Conservation (phyloP, 2,329 filamentous ascomycete genomes). For the Aspergillus udagawae region DNA sequence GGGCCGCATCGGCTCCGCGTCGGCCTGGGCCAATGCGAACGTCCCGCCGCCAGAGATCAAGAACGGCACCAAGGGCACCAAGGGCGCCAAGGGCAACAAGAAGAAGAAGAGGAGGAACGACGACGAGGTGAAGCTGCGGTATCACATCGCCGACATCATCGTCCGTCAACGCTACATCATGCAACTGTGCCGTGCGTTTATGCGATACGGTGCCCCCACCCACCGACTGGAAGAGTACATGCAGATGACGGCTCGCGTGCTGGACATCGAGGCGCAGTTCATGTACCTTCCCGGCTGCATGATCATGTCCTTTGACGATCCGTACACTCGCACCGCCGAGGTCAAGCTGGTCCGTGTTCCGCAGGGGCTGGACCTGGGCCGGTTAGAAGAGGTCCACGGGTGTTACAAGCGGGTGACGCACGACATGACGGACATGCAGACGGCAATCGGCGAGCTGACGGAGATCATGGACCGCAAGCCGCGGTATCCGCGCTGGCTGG, state of each 20-base stretch:
- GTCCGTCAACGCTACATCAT: constrained; percentile 44
- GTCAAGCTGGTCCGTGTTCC: constrained; percentile 40
- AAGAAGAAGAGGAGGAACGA: constrained; percentile 5
- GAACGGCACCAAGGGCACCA: neutral
- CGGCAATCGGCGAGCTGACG: constrained; percentile 37
- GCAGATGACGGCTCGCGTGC: constrained; percentile 76
- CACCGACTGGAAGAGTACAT: constrained; percentile 68
- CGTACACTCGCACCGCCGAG: constrained; percentile 40
- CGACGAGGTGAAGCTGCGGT: neutral
- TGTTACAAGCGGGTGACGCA: constrained; percentile 45
- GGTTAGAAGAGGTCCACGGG: constrained; percentile 39
- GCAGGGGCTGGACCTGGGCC: constrained; percentile 40
- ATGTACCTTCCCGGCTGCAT: constrained; percentile 66
- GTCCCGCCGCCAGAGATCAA: neutral
- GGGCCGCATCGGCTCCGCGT: constrained; percentile 9
- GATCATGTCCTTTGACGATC: constrained; percentile 59
- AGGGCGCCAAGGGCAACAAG: constrained; percentile 1
- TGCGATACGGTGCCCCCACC: constrained; percentile 28
- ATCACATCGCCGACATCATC: constrained; percentile 62
- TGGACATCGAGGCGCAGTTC: constrained; percentile 84
- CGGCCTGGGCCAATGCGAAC: constrained; percentile 4
- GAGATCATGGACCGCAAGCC: constrained; percentile 54
- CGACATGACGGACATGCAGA: constrained; percentile 37
- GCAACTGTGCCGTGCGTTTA: constrained; percentile 25
- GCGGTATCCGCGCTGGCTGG: constrained; percentile 50